A percentile compares a stretch with the other conserved stretches of the same genome.
Evolutionary conservation across 768 basidiomycete species (phyloP).

Genomic region (Neoboletus subvelutipes): DNA sequence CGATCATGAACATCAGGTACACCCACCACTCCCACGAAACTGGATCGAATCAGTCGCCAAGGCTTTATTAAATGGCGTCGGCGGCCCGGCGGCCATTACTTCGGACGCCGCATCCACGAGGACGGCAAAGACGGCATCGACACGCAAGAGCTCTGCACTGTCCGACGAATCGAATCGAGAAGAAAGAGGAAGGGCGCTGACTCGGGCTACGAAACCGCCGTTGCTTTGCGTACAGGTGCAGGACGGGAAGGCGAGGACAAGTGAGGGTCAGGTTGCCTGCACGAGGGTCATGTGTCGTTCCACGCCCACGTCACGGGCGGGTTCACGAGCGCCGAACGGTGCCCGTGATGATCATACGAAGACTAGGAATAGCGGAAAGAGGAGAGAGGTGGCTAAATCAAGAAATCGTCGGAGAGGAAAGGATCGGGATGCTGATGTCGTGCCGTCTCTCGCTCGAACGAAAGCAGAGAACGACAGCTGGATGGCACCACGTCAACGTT

Average conservation of each 20-base stretch:
- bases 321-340: conserved; percentile 40
- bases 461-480: conserved; percentile 59
- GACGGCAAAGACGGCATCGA: conserved; percentile 21
- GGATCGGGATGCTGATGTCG: conserved; percentile 36
- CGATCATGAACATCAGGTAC: conserved; percentile 28
- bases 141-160: conserved; percentile 25
- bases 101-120: conserved; percentile 24
- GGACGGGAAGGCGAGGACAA: conserved; percentile 28
- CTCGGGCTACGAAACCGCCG: conserved; percentile 27
- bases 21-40: conserved; percentile 61
- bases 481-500: conserved; percentile 36
- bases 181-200: conserved; percentile 16
- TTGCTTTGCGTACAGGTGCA: conserved; percentile 36
- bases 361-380: conserved; percentile 24
- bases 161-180: conserved; percentile 28
- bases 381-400: conserved; percentile 17
- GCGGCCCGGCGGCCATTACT: conserved; percentile 36
- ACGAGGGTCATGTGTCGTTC: conserved; percentile 67
- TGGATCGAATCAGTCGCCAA: conserved; percentile 73
- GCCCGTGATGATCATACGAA: conserved; percentile 21
- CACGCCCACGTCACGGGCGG: conserved; percentile 63
- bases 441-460: conserved; percentile 64
- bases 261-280: conserved; percentile 41
- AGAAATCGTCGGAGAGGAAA: conserved; percentile 27
- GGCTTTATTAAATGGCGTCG: conserved; percentile 57